Evolutionary conservation across 306 rosid species (phyloP).

Genomic region (Pyrus communis): DNA sequence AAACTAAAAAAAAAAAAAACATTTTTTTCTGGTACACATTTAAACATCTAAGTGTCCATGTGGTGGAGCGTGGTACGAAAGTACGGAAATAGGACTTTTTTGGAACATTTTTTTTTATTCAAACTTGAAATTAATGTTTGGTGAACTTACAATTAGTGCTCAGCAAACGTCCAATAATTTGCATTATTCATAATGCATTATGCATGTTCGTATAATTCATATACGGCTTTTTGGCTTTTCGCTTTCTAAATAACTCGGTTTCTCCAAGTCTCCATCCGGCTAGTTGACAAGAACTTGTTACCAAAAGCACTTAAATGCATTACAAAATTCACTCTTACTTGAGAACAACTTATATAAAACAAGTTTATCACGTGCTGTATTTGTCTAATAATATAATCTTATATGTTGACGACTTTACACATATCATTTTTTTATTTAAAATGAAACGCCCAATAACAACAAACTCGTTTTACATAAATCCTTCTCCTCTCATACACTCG

Average conservation of each 20-base stretch:
- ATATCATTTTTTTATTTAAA: no score
- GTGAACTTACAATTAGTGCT: not conserved
- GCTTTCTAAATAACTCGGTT: not conserved
- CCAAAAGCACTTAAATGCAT: conserved; percentile 4
- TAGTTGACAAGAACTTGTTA: not conserved
- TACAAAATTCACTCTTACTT: not conserved
- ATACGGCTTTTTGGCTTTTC: not conserved
- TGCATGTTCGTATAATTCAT: not conserved
- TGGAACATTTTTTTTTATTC: not conserved
- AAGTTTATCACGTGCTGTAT: no score
- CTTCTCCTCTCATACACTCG: no score
- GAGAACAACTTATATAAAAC: no score
- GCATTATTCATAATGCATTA: not conserved
- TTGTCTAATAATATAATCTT: no score
- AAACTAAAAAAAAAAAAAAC: no score
- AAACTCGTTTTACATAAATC: no score
- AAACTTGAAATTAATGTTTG: not conserved
- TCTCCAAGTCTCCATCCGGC: not conserved
- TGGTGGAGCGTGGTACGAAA: conserved; percentile 18
- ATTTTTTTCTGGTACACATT: conserved; percentile 21
- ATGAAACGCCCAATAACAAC: no score
- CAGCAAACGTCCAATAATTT: not conserved
- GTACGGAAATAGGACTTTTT: conserved; percentile 11
- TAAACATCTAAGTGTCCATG: conserved; percentile 20
- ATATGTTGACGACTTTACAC: no score